These are phyloP conservation scores for Geotrichum restrictum DNA, from an alignment of 1,139 yeast species.

Conservation along the genomic window DNA sequence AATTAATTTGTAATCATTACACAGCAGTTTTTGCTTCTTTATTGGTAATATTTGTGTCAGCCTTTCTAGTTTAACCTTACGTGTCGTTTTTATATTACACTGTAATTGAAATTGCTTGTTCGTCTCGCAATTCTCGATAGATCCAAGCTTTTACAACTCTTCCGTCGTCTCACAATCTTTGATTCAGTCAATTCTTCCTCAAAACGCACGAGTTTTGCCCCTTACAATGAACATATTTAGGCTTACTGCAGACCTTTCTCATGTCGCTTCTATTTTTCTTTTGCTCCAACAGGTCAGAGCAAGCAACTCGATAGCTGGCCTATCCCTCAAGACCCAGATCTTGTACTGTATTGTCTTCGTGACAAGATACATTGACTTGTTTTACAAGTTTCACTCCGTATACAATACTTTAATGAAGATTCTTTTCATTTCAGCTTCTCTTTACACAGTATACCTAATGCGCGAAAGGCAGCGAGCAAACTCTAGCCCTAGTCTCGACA, in stretches of 20 bases:
- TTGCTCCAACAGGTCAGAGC: constrained; percentile 65
- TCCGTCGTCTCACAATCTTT: no score
- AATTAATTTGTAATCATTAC: no score
- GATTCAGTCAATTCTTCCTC: background rate
- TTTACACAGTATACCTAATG: constrained; percentile 73
- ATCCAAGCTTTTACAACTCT: background rate
- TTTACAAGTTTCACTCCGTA: constrained; percentile 48
- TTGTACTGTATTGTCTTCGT: constrained; percentile 72
- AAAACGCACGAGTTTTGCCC: background rate
- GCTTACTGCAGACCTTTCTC: constrained; percentile 57
- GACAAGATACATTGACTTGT: constrained; percentile 73
- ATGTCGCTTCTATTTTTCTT: constrained; percentile 72
- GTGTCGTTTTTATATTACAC: no score
- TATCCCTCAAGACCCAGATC: constrained; percentile 83
- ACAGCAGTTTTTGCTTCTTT: no score
- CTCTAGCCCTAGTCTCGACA: constrained; percentile 51
- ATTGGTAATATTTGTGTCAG: no score
- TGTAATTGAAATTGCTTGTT: no score
- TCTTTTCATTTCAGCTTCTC: constrained; percentile 68
- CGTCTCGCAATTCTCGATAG: no score
- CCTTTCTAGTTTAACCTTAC: no score
- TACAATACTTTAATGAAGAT: constrained; percentile 81
- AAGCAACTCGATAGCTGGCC: constrained; percentile 70
- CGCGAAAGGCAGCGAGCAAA: constrained; percentile 48
- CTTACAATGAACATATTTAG: constrained; percentile 16